phyloP scores from a whole-genome alignment of 257 asterid species.

The Ligustrum vulgare region DNA sequence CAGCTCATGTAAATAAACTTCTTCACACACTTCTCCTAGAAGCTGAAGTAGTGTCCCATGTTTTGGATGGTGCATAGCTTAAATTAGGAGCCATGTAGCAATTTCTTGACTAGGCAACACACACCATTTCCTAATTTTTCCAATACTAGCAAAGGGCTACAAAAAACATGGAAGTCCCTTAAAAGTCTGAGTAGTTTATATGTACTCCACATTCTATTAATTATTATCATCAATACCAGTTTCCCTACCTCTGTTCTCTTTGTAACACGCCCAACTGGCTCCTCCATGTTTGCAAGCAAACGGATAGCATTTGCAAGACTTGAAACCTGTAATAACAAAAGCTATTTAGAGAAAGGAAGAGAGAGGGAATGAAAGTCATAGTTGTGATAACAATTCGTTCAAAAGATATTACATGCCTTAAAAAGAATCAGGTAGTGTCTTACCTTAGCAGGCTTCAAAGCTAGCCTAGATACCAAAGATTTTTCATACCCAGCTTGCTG shows the following conservation, averaged over 20 bases:
- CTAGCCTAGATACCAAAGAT: conserved; percentile 67
- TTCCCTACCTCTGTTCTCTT: conserved; percentile 68
- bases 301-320: conserved; percentile 70
- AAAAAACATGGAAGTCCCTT: neutral
- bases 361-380: neutral
- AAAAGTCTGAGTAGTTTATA: neutral
- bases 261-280: conserved; percentile 68
- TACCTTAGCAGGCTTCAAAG: conserved; percentile 63
- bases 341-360: neutral
- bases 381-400: neutral
- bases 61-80: neutral
- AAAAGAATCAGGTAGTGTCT: conserved; percentile 14
- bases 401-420: neutral
- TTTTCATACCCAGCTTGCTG: conserved; percentile 62
- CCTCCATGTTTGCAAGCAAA: conserved; percentile 74
- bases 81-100: neutral
- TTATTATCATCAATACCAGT: conserved; percentile 5
- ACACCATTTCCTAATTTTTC: neutral
- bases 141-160: neutral
- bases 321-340: conserved; percentile 37
- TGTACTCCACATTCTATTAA: neutral
- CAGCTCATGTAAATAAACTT: neutral
- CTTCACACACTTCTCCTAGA: neutral
- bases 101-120: neutral
- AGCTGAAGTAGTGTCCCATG: neutral